Percentiles rank a stretch among this genome's conserved stretches.
These are phyloP conservation scores for Apocynum venetum DNA, from an alignment of 257 asterid genomes.

Conservation along the genomic window DNA sequence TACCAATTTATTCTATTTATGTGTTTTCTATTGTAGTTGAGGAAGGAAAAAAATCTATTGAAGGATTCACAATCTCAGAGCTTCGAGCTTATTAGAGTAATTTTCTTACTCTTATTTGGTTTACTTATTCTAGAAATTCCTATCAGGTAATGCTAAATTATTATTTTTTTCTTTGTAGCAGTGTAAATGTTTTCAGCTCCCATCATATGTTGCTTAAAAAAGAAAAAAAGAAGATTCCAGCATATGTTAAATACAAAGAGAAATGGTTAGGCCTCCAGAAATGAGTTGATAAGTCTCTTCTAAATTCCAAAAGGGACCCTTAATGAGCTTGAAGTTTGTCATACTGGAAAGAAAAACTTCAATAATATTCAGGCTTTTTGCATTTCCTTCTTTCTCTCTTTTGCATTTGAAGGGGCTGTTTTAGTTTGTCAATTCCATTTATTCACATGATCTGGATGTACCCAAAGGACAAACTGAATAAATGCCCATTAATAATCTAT, in stretches of 20 bases:
- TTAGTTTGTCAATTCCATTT: not conserved
- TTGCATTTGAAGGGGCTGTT: not conserved
- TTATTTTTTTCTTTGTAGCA: not conserved
- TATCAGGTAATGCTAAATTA: not conserved
- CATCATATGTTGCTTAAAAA: not conserved
- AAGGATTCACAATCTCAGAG: constrained; percentile 67
- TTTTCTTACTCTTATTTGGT: constrained; percentile 17
- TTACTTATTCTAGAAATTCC: constrained; percentile 7
- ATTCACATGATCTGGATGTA: not conserved
- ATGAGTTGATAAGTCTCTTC: not conserved
- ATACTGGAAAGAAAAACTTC: not conserved
- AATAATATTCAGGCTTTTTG: not conserved
- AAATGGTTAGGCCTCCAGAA: not conserved
- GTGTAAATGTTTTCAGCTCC: not conserved
- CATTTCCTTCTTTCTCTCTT: not conserved
- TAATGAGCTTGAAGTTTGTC: not conserved
- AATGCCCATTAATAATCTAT: not conserved
- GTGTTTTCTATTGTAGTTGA: constrained; percentile 46
- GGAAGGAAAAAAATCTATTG: constrained; percentile 64
- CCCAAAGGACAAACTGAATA: not conserved
- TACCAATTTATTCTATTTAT: not conserved
- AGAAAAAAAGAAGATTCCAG: not conserved
- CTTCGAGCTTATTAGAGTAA: constrained; percentile 72
- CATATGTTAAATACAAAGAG: not conserved
- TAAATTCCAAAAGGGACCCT: not conserved